Conservation (phyloP, 768 basidiomycete species). For the Leucocoprinus sp. region DNA sequence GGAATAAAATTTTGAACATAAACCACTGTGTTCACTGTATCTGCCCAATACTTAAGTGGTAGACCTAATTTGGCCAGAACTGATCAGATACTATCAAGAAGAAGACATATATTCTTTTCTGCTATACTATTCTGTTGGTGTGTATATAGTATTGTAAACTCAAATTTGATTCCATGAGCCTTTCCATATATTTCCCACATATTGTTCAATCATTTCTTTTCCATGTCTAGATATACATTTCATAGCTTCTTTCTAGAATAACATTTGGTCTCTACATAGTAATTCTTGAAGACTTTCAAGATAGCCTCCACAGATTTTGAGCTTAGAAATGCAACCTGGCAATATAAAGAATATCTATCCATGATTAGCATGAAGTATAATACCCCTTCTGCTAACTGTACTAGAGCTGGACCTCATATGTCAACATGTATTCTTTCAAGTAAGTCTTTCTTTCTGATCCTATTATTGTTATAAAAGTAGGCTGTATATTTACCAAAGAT, state of each 20-base stretch:
- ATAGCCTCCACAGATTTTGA: conserved; percentile 17
- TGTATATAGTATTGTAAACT: conserved; percentile 20
- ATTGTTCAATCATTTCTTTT: conserved; percentile 13
- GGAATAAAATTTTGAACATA: conserved; percentile 11
- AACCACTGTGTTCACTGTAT: conserved; percentile 6
- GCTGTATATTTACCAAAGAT: conserved; percentile 17
- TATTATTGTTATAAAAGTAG: conserved; percentile 17
- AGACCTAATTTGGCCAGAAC: conserved; percentile 18
- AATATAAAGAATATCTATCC: conserved; percentile 15
- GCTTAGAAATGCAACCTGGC: conserved; percentile 15
- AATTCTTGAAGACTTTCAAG: conserved; percentile 12
- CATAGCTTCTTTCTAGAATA: conserved; percentile 14
- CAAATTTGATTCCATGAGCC: conserved; percentile 1
- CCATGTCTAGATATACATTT: background rate
- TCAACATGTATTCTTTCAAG: conserved; percentile 18
- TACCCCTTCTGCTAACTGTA: conserved; percentile 12
- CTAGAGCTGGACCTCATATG: conserved; percentile 18
- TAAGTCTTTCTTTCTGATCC: conserved; percentile 12
- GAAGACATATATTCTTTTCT: conserved; percentile 20
- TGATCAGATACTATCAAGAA: conserved; percentile 17
- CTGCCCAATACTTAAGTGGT: conserved; percentile 15
- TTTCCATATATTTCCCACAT: background rate
- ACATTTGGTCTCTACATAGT: conserved; percentile 9
- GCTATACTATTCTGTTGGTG: conserved; percentile 24
- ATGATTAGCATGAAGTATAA: conserved; percentile 19